These are phyloP conservation scores for Hortaea werneckii DNA, from an alignment of 2,329 filamentous ascomycete genomes.

Conservation along the genomic window DNA sequence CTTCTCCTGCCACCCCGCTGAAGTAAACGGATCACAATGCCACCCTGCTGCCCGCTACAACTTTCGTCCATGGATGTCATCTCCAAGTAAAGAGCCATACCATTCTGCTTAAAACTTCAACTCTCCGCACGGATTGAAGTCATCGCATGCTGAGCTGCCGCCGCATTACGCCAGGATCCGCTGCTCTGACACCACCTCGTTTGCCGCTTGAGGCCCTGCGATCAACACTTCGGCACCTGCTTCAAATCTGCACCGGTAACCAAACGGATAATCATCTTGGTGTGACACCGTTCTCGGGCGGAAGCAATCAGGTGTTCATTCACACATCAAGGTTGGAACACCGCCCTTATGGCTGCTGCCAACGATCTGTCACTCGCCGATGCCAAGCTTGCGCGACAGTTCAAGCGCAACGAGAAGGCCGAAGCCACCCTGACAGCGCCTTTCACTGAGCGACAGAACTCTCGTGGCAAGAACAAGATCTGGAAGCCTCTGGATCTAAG, in stretches of 20 bases:
- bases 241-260: too few species aligned
- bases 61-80: too few species aligned
- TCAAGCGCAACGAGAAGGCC: constrained; percentile 21
- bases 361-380: constrained; percentile 14
- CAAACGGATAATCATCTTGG: too few species aligned
- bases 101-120: background rate
- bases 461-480: constrained; percentile 15
- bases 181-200: constrained; percentile 14
- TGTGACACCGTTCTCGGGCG: too few species aligned
- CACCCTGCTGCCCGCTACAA: too few species aligned
- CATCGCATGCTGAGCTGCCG: constrained; percentile 6
- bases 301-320: too few species aligned
- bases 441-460: constrained; percentile 7
- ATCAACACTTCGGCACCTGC: too few species aligned
- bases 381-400: constrained; percentile 24
- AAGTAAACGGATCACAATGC: too few species aligned
- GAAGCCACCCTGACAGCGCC: constrained; percentile 18
- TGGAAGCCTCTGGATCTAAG: constrained; percentile 21
- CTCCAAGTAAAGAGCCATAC: too few species aligned
- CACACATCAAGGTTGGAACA: too few species aligned
- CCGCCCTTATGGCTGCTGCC: background rate
- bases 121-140: background rate
- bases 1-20: too few species aligned
- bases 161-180: constrained; percentile 1
- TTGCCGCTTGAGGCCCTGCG: constrained; percentile 13